phyloP scores from a whole-genome alignment of 352 stramenopile genomes.

The Phytopythium sindhum region DNA sequence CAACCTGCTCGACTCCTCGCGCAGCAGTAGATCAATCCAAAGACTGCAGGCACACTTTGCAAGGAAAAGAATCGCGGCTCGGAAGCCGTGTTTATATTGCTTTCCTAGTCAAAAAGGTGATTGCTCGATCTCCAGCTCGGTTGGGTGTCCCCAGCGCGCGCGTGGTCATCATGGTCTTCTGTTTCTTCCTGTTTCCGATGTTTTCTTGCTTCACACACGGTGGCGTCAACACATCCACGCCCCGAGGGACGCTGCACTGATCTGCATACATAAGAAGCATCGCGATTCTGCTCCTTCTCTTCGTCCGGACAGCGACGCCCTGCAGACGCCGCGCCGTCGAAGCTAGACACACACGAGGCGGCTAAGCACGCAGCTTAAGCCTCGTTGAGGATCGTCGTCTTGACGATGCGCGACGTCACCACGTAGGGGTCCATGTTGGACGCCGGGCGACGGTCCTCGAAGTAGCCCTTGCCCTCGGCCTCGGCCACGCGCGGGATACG shows the following conservation, averaged over 20 bases:
- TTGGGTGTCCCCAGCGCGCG: too few species aligned
- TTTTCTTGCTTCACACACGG: neutral
- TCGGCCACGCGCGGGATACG: slow-evolving; percentile 92
- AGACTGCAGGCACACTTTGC: neutral
- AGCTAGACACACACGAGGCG: slow-evolving; percentile 1
- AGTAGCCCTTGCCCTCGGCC: slow-evolving; percentile 91
- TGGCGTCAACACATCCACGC: neutral
- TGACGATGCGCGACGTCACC: slow-evolving; percentile 96
- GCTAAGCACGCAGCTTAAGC: slow-evolving; percentile 23
- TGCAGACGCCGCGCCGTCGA: neutral
- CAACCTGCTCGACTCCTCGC: too few species aligned
- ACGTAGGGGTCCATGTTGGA: slow-evolving; percentile 99
- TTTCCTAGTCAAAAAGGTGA: slow-evolving; percentile 3
- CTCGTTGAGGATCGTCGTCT: slow-evolving; percentile 91
- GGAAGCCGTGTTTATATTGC: neutral
- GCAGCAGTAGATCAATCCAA: too few species aligned
- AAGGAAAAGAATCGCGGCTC: slow-evolving; percentile 1
- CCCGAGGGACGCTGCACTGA: neutral
- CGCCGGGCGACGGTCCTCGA: slow-evolving; percentile 95
- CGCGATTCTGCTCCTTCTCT: neutral
- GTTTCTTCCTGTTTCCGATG: neutral
- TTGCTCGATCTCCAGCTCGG: neutral
- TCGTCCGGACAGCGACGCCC: neutral
- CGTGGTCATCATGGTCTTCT: neutral
- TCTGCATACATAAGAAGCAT: slow-evolving; percentile 23